Percentiles rank a stretch among this genome's conserved stretches.
These are phyloP conservation scores for Biancaea sappan DNA, from an alignment of 306 rosid species.

Conservation along the genomic window DNA sequence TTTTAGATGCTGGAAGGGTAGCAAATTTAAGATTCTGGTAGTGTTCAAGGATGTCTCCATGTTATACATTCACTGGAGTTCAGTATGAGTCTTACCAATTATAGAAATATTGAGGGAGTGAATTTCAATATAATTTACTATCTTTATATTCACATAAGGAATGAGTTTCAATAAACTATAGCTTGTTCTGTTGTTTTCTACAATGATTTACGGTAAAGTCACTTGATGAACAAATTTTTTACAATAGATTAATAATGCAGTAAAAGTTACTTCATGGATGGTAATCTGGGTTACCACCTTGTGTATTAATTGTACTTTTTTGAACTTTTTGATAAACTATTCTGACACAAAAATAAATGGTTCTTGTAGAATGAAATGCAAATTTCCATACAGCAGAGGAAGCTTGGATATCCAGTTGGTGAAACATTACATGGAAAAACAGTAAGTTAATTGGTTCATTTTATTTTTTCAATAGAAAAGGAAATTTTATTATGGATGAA, in stretches of 20 bases:
- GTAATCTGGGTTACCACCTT: background rate
- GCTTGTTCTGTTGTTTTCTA: background rate
- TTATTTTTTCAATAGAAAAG: background rate
- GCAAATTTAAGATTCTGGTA: too few relatives aligned
- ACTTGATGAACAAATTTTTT: background rate
- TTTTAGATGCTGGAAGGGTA: too few relatives aligned
- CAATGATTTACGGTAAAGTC: background rate
- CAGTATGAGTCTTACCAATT: too few relatives aligned
- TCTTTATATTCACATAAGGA: background rate
- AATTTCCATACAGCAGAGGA: conserved; percentile 61
- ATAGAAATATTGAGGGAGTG: background rate
- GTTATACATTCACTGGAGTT: too few relatives aligned
- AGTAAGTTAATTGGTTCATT: conserved; percentile 52
- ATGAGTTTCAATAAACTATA: background rate
- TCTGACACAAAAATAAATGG: background rate
- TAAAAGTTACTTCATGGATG: background rate
- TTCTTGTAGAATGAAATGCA: conserved; percentile 73
- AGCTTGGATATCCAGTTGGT: conserved; percentile 77
- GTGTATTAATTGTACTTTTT: background rate
- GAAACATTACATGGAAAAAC: conserved; percentile 85
- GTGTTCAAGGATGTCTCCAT: too few relatives aligned
- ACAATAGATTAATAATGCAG: too few relatives aligned
- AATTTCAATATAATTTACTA: background rate
- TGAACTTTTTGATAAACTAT: background rate
- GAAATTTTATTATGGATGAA: background rate